Evolutionary conservation across 345 rosid species (phyloP).

Genomic region (Euphorbia peplus): DNA sequence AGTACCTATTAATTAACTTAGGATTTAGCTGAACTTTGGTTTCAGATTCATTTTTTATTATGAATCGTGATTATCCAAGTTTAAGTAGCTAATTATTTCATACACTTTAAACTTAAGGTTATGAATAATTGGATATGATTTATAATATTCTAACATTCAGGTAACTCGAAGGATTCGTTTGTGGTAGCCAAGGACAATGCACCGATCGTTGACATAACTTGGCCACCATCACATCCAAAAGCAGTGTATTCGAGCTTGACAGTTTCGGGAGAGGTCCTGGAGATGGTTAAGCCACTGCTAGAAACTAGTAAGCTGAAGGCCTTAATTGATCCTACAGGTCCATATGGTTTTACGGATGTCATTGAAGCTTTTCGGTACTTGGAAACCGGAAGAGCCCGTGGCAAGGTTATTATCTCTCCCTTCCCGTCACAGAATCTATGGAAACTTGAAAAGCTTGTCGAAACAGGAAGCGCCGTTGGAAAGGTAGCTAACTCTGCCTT

Average conservation of each 20-base stretch:
- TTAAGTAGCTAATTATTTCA: too few species aligned
- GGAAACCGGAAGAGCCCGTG: slow-evolving; percentile 45
- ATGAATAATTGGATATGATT: too few species aligned
- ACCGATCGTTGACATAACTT: slow-evolving; percentile 45
- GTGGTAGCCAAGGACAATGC: slow-evolving; percentile 44
- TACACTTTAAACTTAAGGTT: too few species aligned
- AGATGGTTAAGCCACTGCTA: slow-evolving; percentile 30
- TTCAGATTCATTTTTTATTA: too few species aligned
- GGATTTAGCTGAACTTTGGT: too few species aligned
- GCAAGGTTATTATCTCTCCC: slow-evolving; percentile 39
- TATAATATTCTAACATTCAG: slow-evolving; percentile 27
- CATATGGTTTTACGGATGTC: slow-evolving; percentile 38
- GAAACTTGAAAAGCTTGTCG: not conserved
- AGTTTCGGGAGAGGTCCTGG: slow-evolving; percentile 34
- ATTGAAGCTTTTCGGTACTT: slow-evolving; percentile 39
- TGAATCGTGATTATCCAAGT: too few species aligned
- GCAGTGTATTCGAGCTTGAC: slow-evolving; percentile 46
- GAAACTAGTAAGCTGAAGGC: slow-evolving; percentile 34
- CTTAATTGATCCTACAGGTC: slow-evolving; percentile 40
- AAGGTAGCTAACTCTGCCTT: slow-evolving; percentile 35
- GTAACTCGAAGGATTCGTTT: slow-evolving; percentile 39
- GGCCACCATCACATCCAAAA: slow-evolving; percentile 44
- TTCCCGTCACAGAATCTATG: slow-evolving; percentile 21
- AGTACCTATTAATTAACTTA: too few species aligned
- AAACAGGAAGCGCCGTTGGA: slow-evolving; percentile 41